Base-by-base conservation (phyloP, 2,329 filamentous ascomycete genomes). In the Venturia effusa region DNA sequence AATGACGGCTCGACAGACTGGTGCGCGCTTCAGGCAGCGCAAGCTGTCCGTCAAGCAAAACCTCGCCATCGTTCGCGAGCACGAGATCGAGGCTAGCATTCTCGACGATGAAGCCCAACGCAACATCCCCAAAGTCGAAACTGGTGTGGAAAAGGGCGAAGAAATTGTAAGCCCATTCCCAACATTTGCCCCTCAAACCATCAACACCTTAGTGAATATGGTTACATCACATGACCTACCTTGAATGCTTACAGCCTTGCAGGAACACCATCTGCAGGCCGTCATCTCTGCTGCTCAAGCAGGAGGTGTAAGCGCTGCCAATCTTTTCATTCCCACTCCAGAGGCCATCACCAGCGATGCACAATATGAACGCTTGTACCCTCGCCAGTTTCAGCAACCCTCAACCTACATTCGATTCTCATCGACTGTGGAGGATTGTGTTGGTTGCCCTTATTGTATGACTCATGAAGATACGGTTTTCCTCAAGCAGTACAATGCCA, bases 341-440 rank as follows among this genome's bases (percentile, higher is more conserved):
- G 85, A 88, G 70, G 84, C 84, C 67, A 78, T 83, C 22, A 43
- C 62, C 41, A 59, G 34, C 68, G 77, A 80, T 70, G 84, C 83
- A 75, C 80, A 78, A 68, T 99, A 97, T 87, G 90, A 95, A 76
- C 84, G 88, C 71, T 84, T 97, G 70, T 97, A 97, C 74, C 84
- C 88, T 61, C 85, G 84, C 68, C 80, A 81, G 65, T 97, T 93
- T 77, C 84, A 87, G 71, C 88, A 95, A 75, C 92, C 94, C 62
- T 86, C 88, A 66, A 94, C 92, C 66, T 97, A 97, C 77, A 96
- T 99, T 74, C 91, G 93, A 68, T 97, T 96, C 79, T 97, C 94
- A 68, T 93, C 96, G 69, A 99, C 94, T 2, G 93, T 99, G 66
- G 94, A 99, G 78, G 94, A 99, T 77, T 96, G 89, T 71, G 88